Percentiles rank a stretch among this genome's conserved stretches.
These are phyloP conservation scores for Leccinum ochraceum DNA, from an alignment of 768 basidiomycete species.

Conservation along the genomic window DNA sequence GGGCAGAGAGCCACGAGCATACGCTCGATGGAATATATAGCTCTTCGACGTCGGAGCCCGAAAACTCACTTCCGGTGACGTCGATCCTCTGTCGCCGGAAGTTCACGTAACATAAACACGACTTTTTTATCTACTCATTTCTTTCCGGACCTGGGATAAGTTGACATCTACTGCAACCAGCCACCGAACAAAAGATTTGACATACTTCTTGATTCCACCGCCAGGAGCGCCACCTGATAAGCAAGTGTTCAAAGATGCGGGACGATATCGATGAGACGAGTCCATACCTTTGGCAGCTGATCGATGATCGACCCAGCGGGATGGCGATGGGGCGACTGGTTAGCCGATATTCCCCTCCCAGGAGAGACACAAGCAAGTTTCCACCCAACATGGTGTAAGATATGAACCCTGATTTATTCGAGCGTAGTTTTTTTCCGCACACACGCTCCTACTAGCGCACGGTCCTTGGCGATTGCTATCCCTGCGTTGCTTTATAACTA, in stretches of 20 bases:
- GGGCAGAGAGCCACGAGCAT: too few relatives aligned
- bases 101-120: too few relatives aligned
- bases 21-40: too few relatives aligned
- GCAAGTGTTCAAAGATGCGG: slow-evolving; percentile 3
- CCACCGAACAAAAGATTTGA: slow-evolving; percentile 15
- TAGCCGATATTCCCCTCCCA: not conserved
- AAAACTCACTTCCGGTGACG: too few relatives aligned
- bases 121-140: too few relatives aligned
- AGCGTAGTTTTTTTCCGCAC: slow-evolving; percentile 18
- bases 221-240: slow-evolving; percentile 63
- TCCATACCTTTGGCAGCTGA: slow-evolving; percentile 33
- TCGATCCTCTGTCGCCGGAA: too few relatives aligned
- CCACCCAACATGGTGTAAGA: slow-evolving; percentile 51
- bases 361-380: slow-evolving; percentile 36
- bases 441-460: slow-evolving; percentile 16
- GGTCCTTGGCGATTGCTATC: slow-evolving; percentile 16
- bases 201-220: slow-evolving; percentile 87
- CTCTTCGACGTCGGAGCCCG: too few relatives aligned
- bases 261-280: slow-evolving; percentile 3
- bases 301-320: not conserved
- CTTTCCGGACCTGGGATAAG: slow-evolving; percentile 53
- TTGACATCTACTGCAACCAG: slow-evolving; percentile 9
- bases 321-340: not conserved
- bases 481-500: not conserved
- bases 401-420: slow-evolving; percentile 46